Percentiles rank a stretch among this genome's conserved stretches.
Evolutionary conservation across 176 grass and related monocot genomes (phyloP).

Genomic region (Paspalum vaginatum): DNA sequence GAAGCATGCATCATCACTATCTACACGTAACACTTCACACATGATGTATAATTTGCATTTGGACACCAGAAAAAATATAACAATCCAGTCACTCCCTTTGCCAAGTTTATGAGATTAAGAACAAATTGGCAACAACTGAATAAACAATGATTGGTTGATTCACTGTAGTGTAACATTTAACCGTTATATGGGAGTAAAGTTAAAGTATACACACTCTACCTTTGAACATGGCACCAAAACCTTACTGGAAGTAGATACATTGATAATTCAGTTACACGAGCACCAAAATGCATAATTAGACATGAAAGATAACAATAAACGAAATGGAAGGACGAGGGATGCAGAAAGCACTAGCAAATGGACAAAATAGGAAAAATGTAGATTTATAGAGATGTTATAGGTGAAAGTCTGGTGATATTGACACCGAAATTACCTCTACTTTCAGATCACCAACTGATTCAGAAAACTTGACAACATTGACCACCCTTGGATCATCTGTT

Average conservation of each 20-base stretch:
- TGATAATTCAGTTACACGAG: neutral
- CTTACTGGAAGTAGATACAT: conserved; percentile 10
- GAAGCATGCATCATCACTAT: neutral
- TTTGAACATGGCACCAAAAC: neutral
- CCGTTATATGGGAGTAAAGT: neutral
- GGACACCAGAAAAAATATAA: neutral
- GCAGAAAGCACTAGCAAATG: conserved; percentile 5
- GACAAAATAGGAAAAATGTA: neutral
- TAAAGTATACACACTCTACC: neutral
- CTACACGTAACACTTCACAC: neutral
- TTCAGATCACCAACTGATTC: conserved; percentile 84
- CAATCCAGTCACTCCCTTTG: neutral
- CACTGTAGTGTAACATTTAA: neutral
- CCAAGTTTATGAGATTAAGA: neutral
- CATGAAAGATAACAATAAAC: neutral
- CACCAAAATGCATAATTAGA: conserved; percentile 3
- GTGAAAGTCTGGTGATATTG: neutral
- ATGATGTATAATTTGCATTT: neutral
- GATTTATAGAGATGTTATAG: conserved; percentile 12
- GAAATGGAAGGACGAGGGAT: conserved; percentile 2
- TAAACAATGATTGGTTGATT: neutral
- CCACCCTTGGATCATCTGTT: conserved; percentile 82
- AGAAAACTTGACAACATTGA: conserved; percentile 94
- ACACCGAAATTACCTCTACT: conserved; percentile 73
- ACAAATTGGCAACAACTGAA: neutral